Conservation (phyloP, 1,284 basidiomycete genomes). For the Puccinia coronata region DNA sequence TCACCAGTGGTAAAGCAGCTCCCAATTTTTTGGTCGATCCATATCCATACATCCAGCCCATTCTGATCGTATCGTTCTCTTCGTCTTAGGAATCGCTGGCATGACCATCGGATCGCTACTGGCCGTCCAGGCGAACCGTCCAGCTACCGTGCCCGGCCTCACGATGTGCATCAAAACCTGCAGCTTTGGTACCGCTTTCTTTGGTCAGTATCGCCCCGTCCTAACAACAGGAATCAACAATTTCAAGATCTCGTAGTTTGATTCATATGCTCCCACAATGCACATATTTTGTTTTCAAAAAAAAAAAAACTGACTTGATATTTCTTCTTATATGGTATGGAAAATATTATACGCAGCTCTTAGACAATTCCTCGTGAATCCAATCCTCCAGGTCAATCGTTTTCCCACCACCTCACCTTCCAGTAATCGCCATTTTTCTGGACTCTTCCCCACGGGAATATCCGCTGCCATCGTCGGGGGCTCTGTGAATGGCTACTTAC, state of each 20-base stretch:
- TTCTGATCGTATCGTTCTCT: too few species aligned
- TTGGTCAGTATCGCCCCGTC: neutral
- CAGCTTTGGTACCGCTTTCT: conserved; percentile 26
- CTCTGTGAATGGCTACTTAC: conserved; percentile 25
- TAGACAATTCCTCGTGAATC: conserved; percentile 26
- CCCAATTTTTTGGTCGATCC: neutral
- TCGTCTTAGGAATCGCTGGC: conserved; percentile 2
- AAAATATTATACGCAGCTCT: conserved; percentile 19
- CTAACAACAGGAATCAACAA: neutral
- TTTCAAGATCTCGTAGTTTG: too few species aligned
- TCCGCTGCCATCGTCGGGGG: conserved; percentile 31
- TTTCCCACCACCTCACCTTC: conserved; percentile 10
- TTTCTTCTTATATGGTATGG: neutral
- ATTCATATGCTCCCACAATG: neutral
- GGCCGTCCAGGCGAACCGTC: conserved; percentile 17
- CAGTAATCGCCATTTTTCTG: conserved; percentile 17
- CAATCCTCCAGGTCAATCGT: conserved; percentile 25
- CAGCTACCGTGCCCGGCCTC: neutral
- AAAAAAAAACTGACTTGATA: neutral
- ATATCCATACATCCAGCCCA: neutral
- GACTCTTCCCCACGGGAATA: conserved; percentile 23
- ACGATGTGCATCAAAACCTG: conserved; percentile 26
- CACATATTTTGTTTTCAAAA: neutral
- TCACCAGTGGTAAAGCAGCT: conserved; percentile 6
- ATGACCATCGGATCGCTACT: conserved; percentile 30